phyloP scores from a whole-genome alignment of 805 yeast species.

The Debaryomyces maramus region DNA sequence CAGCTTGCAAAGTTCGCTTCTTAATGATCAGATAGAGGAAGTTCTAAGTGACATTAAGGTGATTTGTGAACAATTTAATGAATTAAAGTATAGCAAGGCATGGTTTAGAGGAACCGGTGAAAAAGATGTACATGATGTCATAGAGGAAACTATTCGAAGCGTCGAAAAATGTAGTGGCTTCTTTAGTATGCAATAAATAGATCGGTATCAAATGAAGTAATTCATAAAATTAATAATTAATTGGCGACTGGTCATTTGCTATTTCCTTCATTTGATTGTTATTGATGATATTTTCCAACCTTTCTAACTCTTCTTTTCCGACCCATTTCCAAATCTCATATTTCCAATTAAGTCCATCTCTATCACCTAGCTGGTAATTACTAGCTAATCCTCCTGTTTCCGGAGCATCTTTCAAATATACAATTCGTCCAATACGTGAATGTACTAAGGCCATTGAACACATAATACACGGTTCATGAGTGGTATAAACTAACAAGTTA shows the following conservation, averaged over 20 bases:
- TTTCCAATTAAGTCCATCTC: constrained; percentile 79
- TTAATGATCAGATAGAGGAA: constrained; percentile 15
- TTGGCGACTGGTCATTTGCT: too few relatives aligned
- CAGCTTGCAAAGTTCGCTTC: constrained; percentile 17
- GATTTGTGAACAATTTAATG: constrained; percentile 25
- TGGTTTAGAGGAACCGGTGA: constrained; percentile 16
- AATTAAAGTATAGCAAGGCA: constrained; percentile 23
- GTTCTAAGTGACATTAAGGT: constrained; percentile 15
- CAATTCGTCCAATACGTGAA: constrained; percentile 72
- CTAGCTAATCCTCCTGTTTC: constrained; percentile 54
- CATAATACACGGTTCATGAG: constrained; percentile 97
- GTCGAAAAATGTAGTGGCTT: constrained; percentile 11
- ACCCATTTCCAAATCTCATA: constrained; percentile 81
- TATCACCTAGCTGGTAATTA: constrained; percentile 72
- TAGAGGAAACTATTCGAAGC: constrained; percentile 15
- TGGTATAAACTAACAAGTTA: constrained; percentile 74
- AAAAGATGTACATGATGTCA: constrained; percentile 14
- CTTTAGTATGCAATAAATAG: constrained; percentile 2
- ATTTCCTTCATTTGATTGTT: too few relatives aligned
- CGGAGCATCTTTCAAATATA: constrained; percentile 53
- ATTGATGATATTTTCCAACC: neutral
- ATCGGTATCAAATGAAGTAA: too few relatives aligned
- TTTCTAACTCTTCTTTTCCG: constrained; percentile 30
- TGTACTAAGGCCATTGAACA: constrained; percentile 95
- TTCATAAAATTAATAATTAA: too few relatives aligned